Evolutionary conservation across 208 protist genomes (phyloP), one percentile per base, ranked within the genome.

Genomic region (Crithidia thermophila): DNA sequence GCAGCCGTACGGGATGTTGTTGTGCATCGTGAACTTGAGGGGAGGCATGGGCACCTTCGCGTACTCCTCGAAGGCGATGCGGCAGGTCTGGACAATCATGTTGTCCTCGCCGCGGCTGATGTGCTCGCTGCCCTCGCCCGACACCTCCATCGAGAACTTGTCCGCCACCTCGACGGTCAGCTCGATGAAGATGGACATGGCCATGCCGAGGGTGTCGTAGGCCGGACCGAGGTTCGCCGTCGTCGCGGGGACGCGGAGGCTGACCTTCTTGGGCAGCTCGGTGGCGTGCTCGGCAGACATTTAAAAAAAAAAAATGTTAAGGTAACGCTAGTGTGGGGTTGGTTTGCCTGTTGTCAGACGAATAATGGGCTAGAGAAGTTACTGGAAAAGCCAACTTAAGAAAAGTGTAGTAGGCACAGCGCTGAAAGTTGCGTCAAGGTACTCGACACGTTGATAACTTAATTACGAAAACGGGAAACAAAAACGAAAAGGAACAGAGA

Each of bases 161-260:
- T 93, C 87, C 0, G 91, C 70, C 30, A 76, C 42, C 67, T 93
- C 82, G 1, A 98, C 92, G 9, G 86, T 94, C 3, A 98, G 68
- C 52, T 95, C 86, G 79, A 97, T 93, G 67, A 94, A 97, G 42
- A 98, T 86, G 60, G 91, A 91, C 27, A 98, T 70, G 1, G 91
- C 90, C 85, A 98, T 95, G 57, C 93, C 94, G 25, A 98, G 66
- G 25, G 78, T 89, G 70, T 98, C 96, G 77, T 95, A 97, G 14
- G 88, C 91, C 1, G 91, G 92, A 10, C 94, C 96, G 28, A 98
- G 81, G 65, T 98, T 98, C 0, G 94, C 94, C 28, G 91, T 98
- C 4, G 96, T 97, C 37, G 94, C 96, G 4, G 94, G 94, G 25
- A 98, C 94, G 25, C 88, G 82, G 28, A 98, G 75, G 45, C 72